phyloP scores from a whole-genome alignment of 1,284 basidiomycete species.

The Uromyces viciae-fabae region DNA sequence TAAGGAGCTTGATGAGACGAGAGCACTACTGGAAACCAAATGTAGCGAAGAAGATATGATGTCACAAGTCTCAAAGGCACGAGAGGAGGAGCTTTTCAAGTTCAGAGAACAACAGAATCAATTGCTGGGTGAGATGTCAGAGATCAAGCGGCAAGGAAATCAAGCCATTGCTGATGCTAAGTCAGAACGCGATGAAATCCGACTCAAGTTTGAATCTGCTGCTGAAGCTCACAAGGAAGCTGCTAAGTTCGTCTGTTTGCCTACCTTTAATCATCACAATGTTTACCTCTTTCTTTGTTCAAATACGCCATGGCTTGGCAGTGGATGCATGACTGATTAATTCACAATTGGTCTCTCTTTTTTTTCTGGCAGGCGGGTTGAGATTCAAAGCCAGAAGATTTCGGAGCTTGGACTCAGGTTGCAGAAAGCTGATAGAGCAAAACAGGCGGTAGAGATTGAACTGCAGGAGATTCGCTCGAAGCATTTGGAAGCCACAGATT shows the following conservation, averaged over 20 bases:
- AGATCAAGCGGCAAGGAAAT: conserved; percentile 53
- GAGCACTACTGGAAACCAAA: conserved; percentile 75
- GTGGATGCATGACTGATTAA: no score
- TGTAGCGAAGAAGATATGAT: conserved; percentile 78
- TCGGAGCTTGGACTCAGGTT: conserved; percentile 62
- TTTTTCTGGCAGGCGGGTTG: conserved; percentile 17
- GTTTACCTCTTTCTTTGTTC: background rate
- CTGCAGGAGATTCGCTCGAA: conserved; percentile 68
- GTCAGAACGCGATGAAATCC: conserved; percentile 56
- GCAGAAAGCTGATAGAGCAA: conserved; percentile 67
- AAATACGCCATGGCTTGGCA: no score
- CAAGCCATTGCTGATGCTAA: conserved; percentile 53
- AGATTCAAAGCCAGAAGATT: conserved; percentile 40
- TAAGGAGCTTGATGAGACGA: conserved; percentile 80
- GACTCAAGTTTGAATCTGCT: conserved; percentile 61
- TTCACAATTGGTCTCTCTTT: background rate
- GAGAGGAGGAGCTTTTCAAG: conserved; percentile 73
- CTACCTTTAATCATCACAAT: conserved; percentile 20
- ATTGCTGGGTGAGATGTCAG: conserved; percentile 52
- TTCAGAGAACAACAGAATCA: conserved; percentile 66
- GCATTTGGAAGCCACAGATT: conserved; percentile 66
- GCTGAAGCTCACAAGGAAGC: conserved; percentile 60
- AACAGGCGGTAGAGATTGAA: conserved; percentile 69
- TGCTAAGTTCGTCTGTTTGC: conserved; percentile 23
- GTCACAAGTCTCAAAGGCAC: conserved; percentile 77